phyloP scores from a whole-genome alignment of 106 monocot species.

The Dendrobium officinale region DNA sequence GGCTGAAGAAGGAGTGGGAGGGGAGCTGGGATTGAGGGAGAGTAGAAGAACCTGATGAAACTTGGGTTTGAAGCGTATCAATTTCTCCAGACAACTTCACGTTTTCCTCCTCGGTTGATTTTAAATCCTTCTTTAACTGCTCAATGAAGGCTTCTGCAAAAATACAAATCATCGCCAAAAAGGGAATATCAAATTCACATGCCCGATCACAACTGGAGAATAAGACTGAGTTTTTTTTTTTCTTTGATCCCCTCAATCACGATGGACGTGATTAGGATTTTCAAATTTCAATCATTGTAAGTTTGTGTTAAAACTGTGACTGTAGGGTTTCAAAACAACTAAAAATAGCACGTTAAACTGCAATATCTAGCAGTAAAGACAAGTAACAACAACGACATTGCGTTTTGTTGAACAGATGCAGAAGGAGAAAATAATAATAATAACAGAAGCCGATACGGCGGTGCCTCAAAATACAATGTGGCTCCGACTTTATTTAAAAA shows the following conservation, averaged over 20 bases:
- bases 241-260: background rate
- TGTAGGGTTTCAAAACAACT: background rate
- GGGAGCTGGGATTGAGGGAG: background rate
- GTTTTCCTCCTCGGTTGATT: constrained; percentile 21
- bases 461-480: background rate
- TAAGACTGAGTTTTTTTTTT: background rate
- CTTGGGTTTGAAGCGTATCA: background rate
- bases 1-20: background rate
- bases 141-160: constrained; percentile 25
- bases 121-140: constrained; percentile 21
- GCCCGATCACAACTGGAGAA: background rate
- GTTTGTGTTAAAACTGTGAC: background rate
- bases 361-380: background rate
- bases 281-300: background rate
- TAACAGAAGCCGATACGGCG: background rate
- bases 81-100: constrained; percentile 18
- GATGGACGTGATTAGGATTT: background rate
- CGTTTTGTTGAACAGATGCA: background rate
- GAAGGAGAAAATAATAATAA: background rate
- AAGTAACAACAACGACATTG: background rate
- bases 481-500: background rate
- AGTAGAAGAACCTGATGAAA: constrained; percentile 2
- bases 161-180: background rate
- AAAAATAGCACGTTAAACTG: background rate
- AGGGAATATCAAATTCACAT: background rate